phyloP scores from a whole-genome alignment of 2,329 filamentous ascomycete genomes.

The Myriosclerotinia curreyana region DNA sequence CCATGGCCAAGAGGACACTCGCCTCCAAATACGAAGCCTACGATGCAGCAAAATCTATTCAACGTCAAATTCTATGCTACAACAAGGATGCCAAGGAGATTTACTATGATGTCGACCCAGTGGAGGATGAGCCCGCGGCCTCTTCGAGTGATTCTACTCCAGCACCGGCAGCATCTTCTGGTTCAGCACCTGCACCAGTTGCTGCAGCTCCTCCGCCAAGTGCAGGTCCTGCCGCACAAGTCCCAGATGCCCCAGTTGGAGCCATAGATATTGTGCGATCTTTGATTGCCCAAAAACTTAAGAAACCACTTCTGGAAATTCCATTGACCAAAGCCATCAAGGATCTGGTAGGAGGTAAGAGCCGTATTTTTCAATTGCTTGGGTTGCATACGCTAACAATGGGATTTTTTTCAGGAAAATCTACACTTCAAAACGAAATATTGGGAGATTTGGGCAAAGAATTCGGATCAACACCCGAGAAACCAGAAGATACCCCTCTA shows the following conservation, averaged over 20 bases:
- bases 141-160: conserved; percentile 43
- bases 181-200: conserved; percentile 52
- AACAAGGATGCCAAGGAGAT: conserved; percentile 99
- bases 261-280: conserved; percentile 87
- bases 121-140: conserved; percentile 79
- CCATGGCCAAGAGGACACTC: conserved; percentile 94
- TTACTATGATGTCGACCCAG: conserved; percentile 96
- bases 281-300: conserved; percentile 93
- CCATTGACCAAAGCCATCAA: conserved; percentile 97
- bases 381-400: conserved; percentile 24
- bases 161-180: conserved; percentile 44
- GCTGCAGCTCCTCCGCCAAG: conserved; percentile 60
- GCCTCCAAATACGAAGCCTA: conserved; percentile 98
- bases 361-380: not conserved
- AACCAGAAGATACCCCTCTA: conserved; percentile 94
- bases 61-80: conserved; percentile 97
- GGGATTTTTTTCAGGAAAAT: conserved; percentile 67
- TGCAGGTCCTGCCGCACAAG: conserved; percentile 80
- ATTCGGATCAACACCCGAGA: conserved; percentile 96
- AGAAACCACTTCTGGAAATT: conserved; percentile 86
- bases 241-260: conserved; percentile 81
- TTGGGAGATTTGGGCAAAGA: conserved; percentile 97
- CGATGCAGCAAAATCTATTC: conserved; percentile 92
- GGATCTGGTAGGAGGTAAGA: conserved; percentile 90
- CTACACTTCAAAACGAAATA: conserved; percentile 97